Base-by-base conservation (phyloP, 2,329 filamentous ascomycete genomes). In the Paracoccidioides lutzii region DNA sequence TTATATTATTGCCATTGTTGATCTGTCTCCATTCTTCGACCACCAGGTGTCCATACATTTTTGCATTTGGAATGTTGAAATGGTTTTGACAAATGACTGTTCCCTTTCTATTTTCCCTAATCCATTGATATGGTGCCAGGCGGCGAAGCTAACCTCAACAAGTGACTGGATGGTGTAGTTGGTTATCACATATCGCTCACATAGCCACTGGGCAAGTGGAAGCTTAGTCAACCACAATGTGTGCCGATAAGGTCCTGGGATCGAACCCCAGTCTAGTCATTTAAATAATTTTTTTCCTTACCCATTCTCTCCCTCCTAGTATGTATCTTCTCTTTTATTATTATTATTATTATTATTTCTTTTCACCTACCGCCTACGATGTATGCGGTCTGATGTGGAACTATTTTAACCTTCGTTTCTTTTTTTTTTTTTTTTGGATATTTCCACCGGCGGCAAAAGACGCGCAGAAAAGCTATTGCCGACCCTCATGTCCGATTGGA, bases 221-320 rank as follows among this genome's bases (percentile, higher is more conserved):
- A 48, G 30, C 28, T 48, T 33, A 48, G 14, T 52, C 22, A 52
- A 12, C 50, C 2, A 6, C 49, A 2, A 33, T 10, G 42, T 52
- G 50, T 52, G 14, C 50, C 50, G 50, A 52, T 55, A 53, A 61
- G 59, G 63, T 64, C 65, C 65, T 60, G 59, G 59, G 56, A 61
- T 53, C 57, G 57, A 65, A 62, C 63, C 59, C 52, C 41, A 45
- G 41, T 54, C 52, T 46, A 54, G 43, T 54, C 43, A 45, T 54
- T 0, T 8, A 15, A n/a, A 32, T 37, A n/a, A 45, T 44, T 64
- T 65, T 55, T 54, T 52, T 51, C 32, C 49, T 41, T 14, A 30
- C 50, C 43, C 28, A 52, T 55, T 54, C 57, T 52, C 56, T 57
- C 51, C n/a, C n/a, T n/a, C n/a, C n/a, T n/a, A n/a, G n/a, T n/a